These are phyloP conservation scores for Phytophthora sansomeana DNA, from an alignment of 352 stramenopile species.

Conservation along the genomic window DNA sequence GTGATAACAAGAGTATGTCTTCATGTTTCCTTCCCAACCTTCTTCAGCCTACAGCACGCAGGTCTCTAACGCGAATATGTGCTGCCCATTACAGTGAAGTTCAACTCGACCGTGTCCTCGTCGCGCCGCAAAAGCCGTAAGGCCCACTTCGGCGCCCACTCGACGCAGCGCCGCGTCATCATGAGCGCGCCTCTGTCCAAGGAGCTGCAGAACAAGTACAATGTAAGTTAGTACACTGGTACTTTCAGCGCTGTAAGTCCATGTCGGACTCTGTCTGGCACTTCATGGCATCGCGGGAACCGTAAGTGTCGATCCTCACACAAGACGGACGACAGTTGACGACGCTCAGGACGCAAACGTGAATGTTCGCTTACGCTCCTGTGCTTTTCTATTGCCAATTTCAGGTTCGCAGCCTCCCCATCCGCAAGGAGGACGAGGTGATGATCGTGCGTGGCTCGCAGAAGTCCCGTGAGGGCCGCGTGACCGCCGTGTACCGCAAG, in stretches of 20 bases:
- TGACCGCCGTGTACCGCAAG: slow-evolving; percentile 98
- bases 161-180: slow-evolving; percentile 94
- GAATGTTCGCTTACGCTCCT: slow-evolving; percentile 10
- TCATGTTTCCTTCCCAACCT: too few relatives aligned
- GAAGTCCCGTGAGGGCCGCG: slow-evolving; percentile 99
- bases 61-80: slow-evolving; percentile 1
- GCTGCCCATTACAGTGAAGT: slow-evolving; percentile 81
- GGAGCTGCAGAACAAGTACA: slow-evolving; percentile 99
- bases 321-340: slow-evolving; percentile 10
- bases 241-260: slow-evolving; percentile 91
- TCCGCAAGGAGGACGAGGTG: slow-evolving; percentile 99
- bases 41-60: background rate
- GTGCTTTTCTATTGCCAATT: background rate
- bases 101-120: slow-evolving; percentile 94
- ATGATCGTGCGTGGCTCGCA: slow-evolving; percentile 97
- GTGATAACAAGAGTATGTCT: slow-evolving; percentile 87
- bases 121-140: slow-evolving; percentile 99
- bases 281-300: slow-evolving; percentile 90
- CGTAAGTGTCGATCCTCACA: slow-evolving; percentile 71
- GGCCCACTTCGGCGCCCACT: slow-evolving; percentile 99
- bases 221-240: slow-evolving; percentile 94
- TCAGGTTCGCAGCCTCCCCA: slow-evolving; percentile 97
- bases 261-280: slow-evolving; percentile 84
- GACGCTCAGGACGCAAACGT: background rate
- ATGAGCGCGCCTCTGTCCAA: slow-evolving; percentile 99